Conservation (phyloP, 2,329 filamentous ascomycete species). For the Cryphonectria carpinicola region DNA sequence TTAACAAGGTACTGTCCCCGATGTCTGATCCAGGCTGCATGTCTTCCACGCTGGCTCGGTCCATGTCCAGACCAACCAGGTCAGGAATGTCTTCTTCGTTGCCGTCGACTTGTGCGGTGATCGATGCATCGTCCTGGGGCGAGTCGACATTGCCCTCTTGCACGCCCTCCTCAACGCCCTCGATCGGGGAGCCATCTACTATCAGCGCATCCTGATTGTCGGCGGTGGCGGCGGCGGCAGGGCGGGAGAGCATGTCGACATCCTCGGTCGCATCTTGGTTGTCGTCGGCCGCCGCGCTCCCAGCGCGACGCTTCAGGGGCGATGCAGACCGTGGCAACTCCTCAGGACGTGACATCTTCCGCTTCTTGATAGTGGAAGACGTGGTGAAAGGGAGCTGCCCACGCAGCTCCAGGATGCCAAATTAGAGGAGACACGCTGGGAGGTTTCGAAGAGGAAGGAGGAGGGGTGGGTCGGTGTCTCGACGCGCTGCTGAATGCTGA, state of each 20-base stretch:
- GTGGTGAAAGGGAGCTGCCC: conserved; percentile 72
- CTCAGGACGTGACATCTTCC: conserved; percentile 65
- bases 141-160: conserved; percentile 13
- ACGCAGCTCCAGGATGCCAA: conserved; percentile 56
- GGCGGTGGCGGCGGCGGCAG: conserved; percentile 31
- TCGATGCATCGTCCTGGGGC: conserved; percentile 8
- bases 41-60: conserved; percentile 23
- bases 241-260: conserved; percentile 49
- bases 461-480: not conserved
- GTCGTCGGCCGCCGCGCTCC: conserved; percentile 61
- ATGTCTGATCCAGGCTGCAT: conserved; percentile 22
- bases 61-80: conserved; percentile 17
- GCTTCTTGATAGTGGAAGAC: conserved; percentile 72
- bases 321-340: conserved; percentile 65
- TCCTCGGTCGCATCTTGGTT: conserved; percentile 47
- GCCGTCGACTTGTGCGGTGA: conserved; percentile 12
- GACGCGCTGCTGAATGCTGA: not conserved
- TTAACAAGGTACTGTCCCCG: conserved; percentile 12
- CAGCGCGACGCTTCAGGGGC: conserved; percentile 66
- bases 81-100: conserved; percentile 13
- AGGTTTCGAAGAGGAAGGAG: not conserved
- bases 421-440: conserved; percentile 22
- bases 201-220: conserved; percentile 19
- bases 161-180: conserved; percentile 9
- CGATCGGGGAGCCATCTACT: conserved; percentile 16